These are phyloP conservation scores for Melaleuca alternifolia DNA, from an alignment of 345 rosid genomes.

Conservation along the genomic window DNA sequence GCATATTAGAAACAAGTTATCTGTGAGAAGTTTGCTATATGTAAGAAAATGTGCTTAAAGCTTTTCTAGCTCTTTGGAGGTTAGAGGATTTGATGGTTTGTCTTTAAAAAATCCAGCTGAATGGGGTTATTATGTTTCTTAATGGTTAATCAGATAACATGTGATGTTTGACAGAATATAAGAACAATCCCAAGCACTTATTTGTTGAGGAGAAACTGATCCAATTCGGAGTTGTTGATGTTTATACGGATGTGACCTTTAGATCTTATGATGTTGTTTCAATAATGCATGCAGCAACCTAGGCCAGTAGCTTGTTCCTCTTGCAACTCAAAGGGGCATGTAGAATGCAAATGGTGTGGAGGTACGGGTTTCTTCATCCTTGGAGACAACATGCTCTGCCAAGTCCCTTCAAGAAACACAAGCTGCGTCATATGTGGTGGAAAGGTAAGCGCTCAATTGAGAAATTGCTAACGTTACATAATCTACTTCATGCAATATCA, in stretches of 20 bases:
- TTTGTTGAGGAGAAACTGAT: neutral
- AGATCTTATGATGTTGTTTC: neutral
- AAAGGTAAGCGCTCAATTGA: conserved; percentile 27
- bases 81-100: neutral
- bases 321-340: conserved; percentile 54
- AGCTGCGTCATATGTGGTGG: conserved; percentile 79
- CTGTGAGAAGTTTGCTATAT: neutral
- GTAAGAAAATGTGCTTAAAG: neutral
- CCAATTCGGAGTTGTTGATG: neutral
- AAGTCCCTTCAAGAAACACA: conserved; percentile 85
- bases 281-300: conserved; percentile 53
- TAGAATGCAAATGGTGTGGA: conserved; percentile 87
- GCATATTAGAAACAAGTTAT: neutral
- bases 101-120: neutral
- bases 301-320: conserved; percentile 63
- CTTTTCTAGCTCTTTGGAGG: neutral
- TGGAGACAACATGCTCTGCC: conserved; percentile 90
- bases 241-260: neutral
- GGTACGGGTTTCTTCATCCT: conserved; percentile 92
- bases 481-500: neutral
- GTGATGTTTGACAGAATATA: neutral
- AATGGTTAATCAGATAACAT: neutral
- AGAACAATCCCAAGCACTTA: neutral
- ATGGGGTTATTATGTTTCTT: neutral
- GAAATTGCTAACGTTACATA: neutral